Evolutionary conservation across 176 grass and related monocot genomes (phyloP), one percentile per base, ranked within the genome.

Genomic region (Cenchrus fungigraminus): DNA sequence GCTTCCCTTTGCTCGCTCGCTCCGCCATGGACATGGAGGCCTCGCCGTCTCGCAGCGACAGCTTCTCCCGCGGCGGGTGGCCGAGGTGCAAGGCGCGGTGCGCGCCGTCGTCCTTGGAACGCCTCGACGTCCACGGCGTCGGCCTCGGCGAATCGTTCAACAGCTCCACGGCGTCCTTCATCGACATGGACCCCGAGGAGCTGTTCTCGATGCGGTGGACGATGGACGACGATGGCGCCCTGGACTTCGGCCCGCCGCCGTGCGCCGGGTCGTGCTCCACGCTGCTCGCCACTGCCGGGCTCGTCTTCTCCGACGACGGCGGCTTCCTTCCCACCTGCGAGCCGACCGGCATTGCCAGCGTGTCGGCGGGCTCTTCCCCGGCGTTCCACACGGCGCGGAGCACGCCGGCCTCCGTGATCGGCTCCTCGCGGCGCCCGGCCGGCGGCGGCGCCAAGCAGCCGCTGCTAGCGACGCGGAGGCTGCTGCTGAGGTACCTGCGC

Each of bases 141-240:
- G 50, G 6, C 12, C 76, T 93, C 20, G 79, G 93, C 71, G 57
- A 88, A 14, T 95, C 90, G 0, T 88, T 89, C 65, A 77, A 73
- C 43, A 85, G 85, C 31, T 77, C 86, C 29, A 82, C 80, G 3
- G 74, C 68, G 42, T 92, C 93, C 47, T 98, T 95, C 91, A 95
- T 95, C 6, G 91, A 98, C 78, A 88, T 98, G 73, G 93, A 98
- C 57, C 95, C 91, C 5, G 75, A 9, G 15, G 89, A 95, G 71
- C 86, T 87, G 65, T 87, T 98, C 73, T 98, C 96, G 5, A 93
- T 95, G 89, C 83, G 93, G 46, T 98, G 96, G 96, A 88, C 93
- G n/a, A 78, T 53, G 32, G 59, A 52, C 0, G 66, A 61, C 8
- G 1, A 13, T 17, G 86, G 86, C 5, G 37, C 37, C 37, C 68